Conservation (phyloP, 176 grass and related monocot genomes). For the Aegilops tauschii region DNA sequence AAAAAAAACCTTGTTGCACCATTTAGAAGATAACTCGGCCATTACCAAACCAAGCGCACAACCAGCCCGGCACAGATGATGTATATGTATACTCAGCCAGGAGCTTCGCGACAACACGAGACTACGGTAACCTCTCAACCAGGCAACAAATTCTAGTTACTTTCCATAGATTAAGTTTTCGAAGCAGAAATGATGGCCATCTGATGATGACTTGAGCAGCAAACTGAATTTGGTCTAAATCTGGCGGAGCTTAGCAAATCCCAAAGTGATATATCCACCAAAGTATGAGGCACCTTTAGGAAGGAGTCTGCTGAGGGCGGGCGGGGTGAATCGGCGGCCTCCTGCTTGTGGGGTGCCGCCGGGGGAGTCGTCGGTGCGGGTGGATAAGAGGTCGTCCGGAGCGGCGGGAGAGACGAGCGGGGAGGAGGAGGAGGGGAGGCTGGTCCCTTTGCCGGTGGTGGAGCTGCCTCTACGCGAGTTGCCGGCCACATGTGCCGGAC, state of each 20-base stretch:
- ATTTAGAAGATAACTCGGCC: neutral
- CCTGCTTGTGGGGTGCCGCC: slow-evolving; percentile 17
- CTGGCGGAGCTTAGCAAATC: neutral
- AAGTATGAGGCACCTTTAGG: slow-evolving; percentile 62
- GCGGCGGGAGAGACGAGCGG: neutral
- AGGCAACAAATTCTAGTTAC: neutral
- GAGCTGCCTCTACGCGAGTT: slow-evolving; percentile 65
- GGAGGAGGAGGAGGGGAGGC: slow-evolving; percentile 33
- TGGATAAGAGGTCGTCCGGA: slow-evolving; percentile 12
- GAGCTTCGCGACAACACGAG: neutral
- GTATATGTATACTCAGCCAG: neutral
- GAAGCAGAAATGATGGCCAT: neutral
- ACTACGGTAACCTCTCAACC: neutral
- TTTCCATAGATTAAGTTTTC: neutral
- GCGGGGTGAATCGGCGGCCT: slow-evolving; percentile 34
- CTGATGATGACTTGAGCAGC: slow-evolving; percentile 4
- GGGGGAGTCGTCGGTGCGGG: slow-evolving; percentile 34
- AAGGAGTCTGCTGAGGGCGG: slow-evolving; percentile 51
- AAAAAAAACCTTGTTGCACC: neutral
- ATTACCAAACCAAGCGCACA: neutral
- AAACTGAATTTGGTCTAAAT: slow-evolving; percentile 13
- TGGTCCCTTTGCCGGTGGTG: slow-evolving; percentile 44
- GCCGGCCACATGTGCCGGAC: slow-evolving; percentile 86
- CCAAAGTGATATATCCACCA: slow-evolving; percentile 26
- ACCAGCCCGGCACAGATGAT: neutral